Evolutionary conservation across 495 filamentous ascomycete species (phyloP).

Genomic region (Podospora pseudoanserina): DNA sequence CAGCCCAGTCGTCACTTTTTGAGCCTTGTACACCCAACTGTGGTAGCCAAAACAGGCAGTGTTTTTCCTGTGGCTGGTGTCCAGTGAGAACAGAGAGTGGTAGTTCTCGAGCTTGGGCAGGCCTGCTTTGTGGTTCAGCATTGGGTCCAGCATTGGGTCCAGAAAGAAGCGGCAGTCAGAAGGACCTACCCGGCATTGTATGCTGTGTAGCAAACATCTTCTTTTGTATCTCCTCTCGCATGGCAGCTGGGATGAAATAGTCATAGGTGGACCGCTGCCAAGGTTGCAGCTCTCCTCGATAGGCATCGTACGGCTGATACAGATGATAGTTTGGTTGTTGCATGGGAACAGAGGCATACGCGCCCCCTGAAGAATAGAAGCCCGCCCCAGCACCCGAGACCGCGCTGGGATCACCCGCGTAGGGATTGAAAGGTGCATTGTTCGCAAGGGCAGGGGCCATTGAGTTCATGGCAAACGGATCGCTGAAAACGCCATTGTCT

Average conservation of each 20-base stretch:
- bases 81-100: conserved; percentile 87
- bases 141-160: not conserved
- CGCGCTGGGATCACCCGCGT: conserved; percentile 54
- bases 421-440: conserved; percentile 58
- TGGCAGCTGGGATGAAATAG: conserved; percentile 79
- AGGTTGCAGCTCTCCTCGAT: conserved; percentile 68
- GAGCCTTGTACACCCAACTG: conserved; percentile 95
- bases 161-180: not conserved
- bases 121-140: conserved; percentile 41
- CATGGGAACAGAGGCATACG: conserved; percentile 45
- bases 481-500: conserved; percentile 38
- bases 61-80: conserved; percentile 70
- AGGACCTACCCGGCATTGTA: conserved; percentile 68
- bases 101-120: conserved; percentile 79
- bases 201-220: conserved; percentile 83
- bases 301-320: conserved; percentile 82
- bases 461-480: conserved; percentile 58
- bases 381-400: conserved; percentile 47
- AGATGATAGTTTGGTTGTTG: conserved; percentile 91
- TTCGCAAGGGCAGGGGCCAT: conserved; percentile 52
- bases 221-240: conserved; percentile 84
- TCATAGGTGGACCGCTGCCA: conserved; percentile 85
- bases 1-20: conserved; percentile 78
- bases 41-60: conserved; percentile 73
- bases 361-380: conserved; percentile 45